Evolutionary conservation across 2,329 filamentous ascomycete species (phyloP).

Genomic region (Penicillium sp.): DNA sequence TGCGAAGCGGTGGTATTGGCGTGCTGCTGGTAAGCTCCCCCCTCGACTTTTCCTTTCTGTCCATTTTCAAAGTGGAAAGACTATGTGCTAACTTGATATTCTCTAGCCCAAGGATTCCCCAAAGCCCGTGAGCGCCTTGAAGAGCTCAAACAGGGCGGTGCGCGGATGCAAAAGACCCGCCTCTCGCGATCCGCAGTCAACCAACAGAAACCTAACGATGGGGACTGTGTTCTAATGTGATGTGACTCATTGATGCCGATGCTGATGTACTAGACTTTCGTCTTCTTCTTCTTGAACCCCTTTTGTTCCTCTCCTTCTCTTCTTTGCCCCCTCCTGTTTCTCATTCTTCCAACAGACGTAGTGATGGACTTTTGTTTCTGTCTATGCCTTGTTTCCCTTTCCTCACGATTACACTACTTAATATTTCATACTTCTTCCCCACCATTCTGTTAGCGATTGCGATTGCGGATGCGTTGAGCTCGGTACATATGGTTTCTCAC

Average conservation of each 20-base stretch:
- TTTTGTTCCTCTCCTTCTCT: neutral
- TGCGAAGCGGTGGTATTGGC: conserved; percentile 97
- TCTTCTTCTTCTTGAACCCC: neutral
- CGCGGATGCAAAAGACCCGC: conserved; percentile 72
- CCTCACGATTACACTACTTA: conserved; percentile 1
- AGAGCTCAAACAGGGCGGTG: conserved; percentile 82
- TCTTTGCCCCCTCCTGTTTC: neutral
- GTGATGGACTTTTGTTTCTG: neutral
- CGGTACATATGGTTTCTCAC: conserved; percentile 1
- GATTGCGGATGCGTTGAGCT: neutral
- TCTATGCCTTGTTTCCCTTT: neutral
- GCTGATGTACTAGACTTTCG: conserved; percentile 3
- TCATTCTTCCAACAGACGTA: neutral
- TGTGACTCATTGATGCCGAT: conserved; percentile 8
- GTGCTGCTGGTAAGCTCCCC: conserved; percentile 79
- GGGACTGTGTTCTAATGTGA: conserved; percentile 70
- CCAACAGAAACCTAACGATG: conserved; percentile 84
- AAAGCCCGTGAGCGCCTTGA: conserved; percentile 92
- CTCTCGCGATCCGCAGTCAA: conserved; percentile 83
- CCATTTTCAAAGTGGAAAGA: neutral
- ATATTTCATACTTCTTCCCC: neutral
- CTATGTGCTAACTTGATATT: conserved; percentile 15
- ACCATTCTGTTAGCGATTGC: conserved; percentile 11
- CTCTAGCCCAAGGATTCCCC: conserved; percentile 84
- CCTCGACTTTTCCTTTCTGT: neutral